phyloP scores from a whole-genome alignment of 192 early-diverging fungal genomes.

The Coemansia sp. region DNA sequence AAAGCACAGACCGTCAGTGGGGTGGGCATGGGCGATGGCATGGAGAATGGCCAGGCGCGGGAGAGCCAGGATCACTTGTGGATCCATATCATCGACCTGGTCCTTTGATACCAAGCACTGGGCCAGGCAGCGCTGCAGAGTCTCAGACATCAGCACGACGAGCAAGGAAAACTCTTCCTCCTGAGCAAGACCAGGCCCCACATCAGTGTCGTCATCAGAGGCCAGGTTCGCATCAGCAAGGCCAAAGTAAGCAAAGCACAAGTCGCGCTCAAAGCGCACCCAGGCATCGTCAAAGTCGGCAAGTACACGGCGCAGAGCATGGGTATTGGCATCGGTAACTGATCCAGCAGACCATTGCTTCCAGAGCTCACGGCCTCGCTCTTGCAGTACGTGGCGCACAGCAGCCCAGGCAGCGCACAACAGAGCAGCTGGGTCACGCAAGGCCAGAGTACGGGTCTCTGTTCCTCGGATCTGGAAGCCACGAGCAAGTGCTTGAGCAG shows the following conservation, averaged over 20 bases:
- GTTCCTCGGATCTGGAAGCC: slow-evolving; percentile 71
- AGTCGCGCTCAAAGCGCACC: slow-evolving; percentile 66
- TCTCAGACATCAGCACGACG: slow-evolving; percentile 65
- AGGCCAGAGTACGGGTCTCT: slow-evolving; percentile 56
- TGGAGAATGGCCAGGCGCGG: slow-evolving; percentile 62
- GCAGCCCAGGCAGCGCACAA: slow-evolving; percentile 60
- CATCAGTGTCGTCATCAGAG: slow-evolving; percentile 25
- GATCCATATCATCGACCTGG: slow-evolving; percentile 59
- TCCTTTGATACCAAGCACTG: slow-evolving; percentile 33
- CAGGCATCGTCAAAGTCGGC: slow-evolving; percentile 64
- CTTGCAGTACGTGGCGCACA: slow-evolving; percentile 55
- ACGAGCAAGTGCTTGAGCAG: slow-evolving; percentile 62
- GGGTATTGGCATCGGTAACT: not conserved
- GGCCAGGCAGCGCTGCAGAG: slow-evolving; percentile 51
- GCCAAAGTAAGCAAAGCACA: slow-evolving; percentile 70
- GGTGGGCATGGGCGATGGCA: slow-evolving; percentile 49
- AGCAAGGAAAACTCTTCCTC: slow-evolving; percentile 41
- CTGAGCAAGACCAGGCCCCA: slow-evolving; percentile 20
- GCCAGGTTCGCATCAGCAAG: slow-evolving; percentile 45
- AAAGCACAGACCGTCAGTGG: slow-evolving; percentile 58
- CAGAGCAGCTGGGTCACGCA: slow-evolving; percentile 54
- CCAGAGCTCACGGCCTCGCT: slow-evolving; percentile 25
- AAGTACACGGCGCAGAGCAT: slow-evolving; percentile 56
- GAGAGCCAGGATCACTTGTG: slow-evolving; percentile 57
- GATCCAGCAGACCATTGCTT: slow-evolving; percentile 6